phyloP scores from a whole-genome alignment of 371 early-diverging fungal genomes.

The Mucor saturninus region DNA sequence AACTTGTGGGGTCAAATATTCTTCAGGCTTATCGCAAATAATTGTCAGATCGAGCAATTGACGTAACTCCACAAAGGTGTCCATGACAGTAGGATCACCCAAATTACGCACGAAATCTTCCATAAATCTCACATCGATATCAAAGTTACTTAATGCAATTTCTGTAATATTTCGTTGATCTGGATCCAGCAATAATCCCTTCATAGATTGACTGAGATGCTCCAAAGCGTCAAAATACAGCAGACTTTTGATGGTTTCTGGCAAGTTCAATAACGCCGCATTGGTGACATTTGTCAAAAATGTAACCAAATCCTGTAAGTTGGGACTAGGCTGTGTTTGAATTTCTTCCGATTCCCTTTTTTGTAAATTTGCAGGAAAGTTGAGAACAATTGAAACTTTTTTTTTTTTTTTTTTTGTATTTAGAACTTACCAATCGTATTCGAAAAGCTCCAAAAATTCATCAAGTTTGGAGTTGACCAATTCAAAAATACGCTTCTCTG shows the following conservation, averaged over 20 bases:
- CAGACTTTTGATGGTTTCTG: conserved; percentile 67
- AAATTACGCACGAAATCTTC: conserved; percentile 73
- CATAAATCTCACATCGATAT: conserved; percentile 74
- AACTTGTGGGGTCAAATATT: conserved; percentile 66
- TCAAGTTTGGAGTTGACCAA: conserved; percentile 83
- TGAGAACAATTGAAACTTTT: conserved; percentile 8
- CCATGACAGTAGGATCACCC: conserved; percentile 69
- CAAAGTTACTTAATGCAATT: conserved; percentile 69
- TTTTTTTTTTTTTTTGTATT: background rate
- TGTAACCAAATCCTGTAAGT: conserved; percentile 73
- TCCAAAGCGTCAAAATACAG: conserved; percentile 81
- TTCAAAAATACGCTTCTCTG: conserved; percentile 83
- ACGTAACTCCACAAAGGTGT: conserved; percentile 73
- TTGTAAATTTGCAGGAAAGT: background rate
- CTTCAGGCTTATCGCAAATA: conserved; percentile 74
- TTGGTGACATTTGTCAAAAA: conserved; percentile 73
- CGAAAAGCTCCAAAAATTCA: conserved; percentile 77
- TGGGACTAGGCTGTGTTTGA: conserved; percentile 63
- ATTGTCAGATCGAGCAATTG: conserved; percentile 71
- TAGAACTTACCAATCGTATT: conserved; percentile 76
- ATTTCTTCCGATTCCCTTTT: conserved; percentile 34
- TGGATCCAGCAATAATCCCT: conserved; percentile 61
- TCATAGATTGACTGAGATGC: conserved; percentile 73
- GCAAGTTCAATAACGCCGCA: conserved; percentile 74
- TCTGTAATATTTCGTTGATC: conserved; percentile 68